Evolutionary conservation across 2,329 filamentous ascomycete genomes (phyloP).

Genomic region (Catunica adiposa): DNA sequence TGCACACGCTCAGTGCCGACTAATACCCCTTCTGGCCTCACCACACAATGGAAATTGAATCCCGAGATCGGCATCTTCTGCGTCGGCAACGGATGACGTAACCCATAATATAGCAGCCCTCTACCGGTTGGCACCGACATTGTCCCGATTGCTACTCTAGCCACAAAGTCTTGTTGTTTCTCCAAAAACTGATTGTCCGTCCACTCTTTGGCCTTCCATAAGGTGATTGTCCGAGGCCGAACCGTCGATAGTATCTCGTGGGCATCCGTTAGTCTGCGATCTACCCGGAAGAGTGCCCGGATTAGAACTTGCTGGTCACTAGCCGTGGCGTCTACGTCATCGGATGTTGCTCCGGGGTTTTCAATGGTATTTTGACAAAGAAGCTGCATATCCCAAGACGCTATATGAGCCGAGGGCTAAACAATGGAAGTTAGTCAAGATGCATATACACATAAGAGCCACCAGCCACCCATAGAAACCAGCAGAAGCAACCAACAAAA

Average conservation of each 20-base stretch:
- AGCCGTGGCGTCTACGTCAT: slow-evolving; percentile 65
- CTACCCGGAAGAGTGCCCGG: slow-evolving; percentile 75
- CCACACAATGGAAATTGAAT: slow-evolving; percentile 80
- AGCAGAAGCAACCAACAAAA: background rate
- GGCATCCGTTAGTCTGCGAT: slow-evolving; percentile 77
- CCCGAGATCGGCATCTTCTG: slow-evolving; percentile 81
- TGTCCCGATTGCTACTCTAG: slow-evolving; percentile 71
- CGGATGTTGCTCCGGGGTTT: slow-evolving; percentile 30
- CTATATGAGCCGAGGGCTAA: slow-evolving; percentile 37
- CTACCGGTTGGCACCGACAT: slow-evolving; percentile 77
- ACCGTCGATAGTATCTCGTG: slow-evolving; percentile 71
- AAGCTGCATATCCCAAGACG: slow-evolving; percentile 58
- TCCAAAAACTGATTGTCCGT: slow-evolving; percentile 77
- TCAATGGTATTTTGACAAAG: slow-evolving; percentile 54
- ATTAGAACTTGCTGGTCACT: slow-evolving; percentile 72
- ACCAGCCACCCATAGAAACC: too few relatives aligned
- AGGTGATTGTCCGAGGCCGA: slow-evolving; percentile 61
- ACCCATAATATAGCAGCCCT: slow-evolving; percentile 73
- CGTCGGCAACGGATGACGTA: slow-evolving; percentile 74
- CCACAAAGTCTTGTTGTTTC: slow-evolving; percentile 78
- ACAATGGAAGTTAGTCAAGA: slow-evolving; percentile 2
- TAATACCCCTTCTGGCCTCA: slow-evolving; percentile 81
- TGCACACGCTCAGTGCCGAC: slow-evolving; percentile 78
- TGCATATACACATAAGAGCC: background rate
- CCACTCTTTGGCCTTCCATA: slow-evolving; percentile 59